Evolutionary conservation across 2,329 filamentous ascomycete species (phyloP).

Genomic region (Aspergillus glaucus): DNA sequence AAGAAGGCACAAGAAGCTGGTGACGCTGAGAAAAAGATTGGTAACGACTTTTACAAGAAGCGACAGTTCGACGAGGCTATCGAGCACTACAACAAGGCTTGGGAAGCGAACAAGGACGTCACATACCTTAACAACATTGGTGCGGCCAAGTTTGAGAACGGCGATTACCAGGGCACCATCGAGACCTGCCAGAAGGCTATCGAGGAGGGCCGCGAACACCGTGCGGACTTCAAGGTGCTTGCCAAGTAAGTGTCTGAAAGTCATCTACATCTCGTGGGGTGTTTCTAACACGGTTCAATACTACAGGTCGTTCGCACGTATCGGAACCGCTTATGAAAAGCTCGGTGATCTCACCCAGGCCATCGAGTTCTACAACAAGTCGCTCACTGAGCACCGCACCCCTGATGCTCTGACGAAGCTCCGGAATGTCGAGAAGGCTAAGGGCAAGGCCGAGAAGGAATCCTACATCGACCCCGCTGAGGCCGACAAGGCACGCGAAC

Average conservation of each 20-base stretch:
- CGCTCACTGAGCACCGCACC: slow-evolving; percentile 92
- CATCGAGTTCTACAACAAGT: slow-evolving; percentile 85
- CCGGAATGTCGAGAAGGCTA: slow-evolving; percentile 79
- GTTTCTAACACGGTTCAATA: slow-evolving; percentile 8
- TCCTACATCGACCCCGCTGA: slow-evolving; percentile 86
- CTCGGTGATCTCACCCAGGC: slow-evolving; percentile 71
- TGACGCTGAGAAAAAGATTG: slow-evolving; percentile 88
- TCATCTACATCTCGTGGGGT: background rate
- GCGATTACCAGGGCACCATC: slow-evolving; percentile 81
- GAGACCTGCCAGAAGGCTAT: slow-evolving; percentile 82
- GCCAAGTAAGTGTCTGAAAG: slow-evolving; percentile 59
- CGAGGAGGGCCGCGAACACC: slow-evolving; percentile 79
- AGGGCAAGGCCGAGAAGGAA: slow-evolving; percentile 66
- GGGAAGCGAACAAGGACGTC: slow-evolving; percentile 92
- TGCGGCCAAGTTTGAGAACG: slow-evolving; percentile 92
- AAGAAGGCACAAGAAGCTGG: slow-evolving; percentile 88
- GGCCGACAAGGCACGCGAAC: slow-evolving; percentile 89
- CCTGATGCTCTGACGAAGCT: slow-evolving; percentile 92
- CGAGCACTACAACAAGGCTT: slow-evolving; percentile 87
- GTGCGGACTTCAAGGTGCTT: slow-evolving; percentile 96
- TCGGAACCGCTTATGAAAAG: slow-evolving; percentile 91
- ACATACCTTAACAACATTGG: slow-evolving; percentile 96
- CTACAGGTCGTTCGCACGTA: slow-evolving; percentile 73
- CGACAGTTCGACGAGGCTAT: slow-evolving; percentile 93
- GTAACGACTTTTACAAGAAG: slow-evolving; percentile 97